phyloP scores from a whole-genome alignment of 1,139 yeast species.

The Diutina mesorugosa region DNA sequence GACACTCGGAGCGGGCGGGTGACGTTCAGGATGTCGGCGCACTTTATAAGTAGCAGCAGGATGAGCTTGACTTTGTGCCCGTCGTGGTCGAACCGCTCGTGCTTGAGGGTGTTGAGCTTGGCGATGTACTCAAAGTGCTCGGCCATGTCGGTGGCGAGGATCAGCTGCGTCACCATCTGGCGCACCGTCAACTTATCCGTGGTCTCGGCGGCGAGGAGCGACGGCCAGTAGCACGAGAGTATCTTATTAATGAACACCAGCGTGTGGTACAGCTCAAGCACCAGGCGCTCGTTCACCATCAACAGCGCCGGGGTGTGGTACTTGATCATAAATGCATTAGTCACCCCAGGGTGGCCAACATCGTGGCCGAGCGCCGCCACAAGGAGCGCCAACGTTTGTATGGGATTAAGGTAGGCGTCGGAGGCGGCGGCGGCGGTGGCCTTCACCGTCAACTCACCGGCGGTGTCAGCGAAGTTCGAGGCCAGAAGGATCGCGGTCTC shows the following conservation, averaged over 20 bases:
- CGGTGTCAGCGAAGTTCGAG: not conserved
- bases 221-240: conserved; percentile 54
- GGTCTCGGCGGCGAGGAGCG: conserved; percentile 13
- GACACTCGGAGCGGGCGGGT: conserved; percentile 68
- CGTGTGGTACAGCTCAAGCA: conserved; percentile 78
- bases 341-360: conserved; percentile 92
- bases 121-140: conserved; percentile 67
- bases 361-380: conserved; percentile 92
- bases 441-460: not conserved
- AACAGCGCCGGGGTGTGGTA: conserved; percentile 55
- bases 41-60: conserved; percentile 63
- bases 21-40: conserved; percentile 91
- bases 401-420: conserved; percentile 17
- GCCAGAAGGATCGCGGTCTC: not conserved
- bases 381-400: conserved; percentile 46
- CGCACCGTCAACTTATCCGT: conserved; percentile 11
- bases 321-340: conserved; percentile 58
- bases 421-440: not conserved
- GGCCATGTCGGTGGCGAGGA: conserved; percentile 92
- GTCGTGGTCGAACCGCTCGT: conserved; percentile 10
- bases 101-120: conserved; percentile 16
- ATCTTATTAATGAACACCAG: conserved; percentile 51
- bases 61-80: conserved; percentile 31
- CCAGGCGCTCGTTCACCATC: conserved; percentile 52
- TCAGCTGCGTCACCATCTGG: conserved; percentile 29